Evolutionary conservation across 1,139 yeast genomes (phyloP), one percentile per base, ranked within the genome.

Genomic region (Blastobotrys elegans): DNA sequence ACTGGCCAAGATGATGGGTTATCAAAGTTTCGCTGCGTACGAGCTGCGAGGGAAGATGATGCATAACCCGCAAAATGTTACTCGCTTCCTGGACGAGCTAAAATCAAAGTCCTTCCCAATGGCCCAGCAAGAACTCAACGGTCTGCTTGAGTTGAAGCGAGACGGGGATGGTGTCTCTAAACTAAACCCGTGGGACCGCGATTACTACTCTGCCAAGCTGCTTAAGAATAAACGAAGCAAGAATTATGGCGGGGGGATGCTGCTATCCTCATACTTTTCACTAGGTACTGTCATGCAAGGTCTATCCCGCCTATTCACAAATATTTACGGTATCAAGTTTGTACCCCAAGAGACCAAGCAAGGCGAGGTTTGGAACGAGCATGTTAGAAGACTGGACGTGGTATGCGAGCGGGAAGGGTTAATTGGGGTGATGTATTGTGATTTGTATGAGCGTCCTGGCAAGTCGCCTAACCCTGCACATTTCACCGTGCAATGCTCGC

Each of bases 401-500:
- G 71, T 78, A 16, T 73, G 80, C 41, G 84, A 80, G 48, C 63
- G 66, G 0, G 84, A 81, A 41, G 82, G 81, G 0, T 54, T 72
- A 10, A 71, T 81, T 40, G 89, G 89, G 11, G 73, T 79, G 16
- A 78, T 84, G 32, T 84, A 84, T 60, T 76, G 86, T 56, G 92
- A 84, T 59, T 62, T 84, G 38, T 80, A 81, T 56, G 79, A 77
- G 58, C 69, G 89, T 44, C 68, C 65, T 0, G 83, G 84, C 22
- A 84, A 84, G 61, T 65, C 70, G 10, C 73, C 80, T 2, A 79
- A 80, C 53, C 97, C 98, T 1, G 95, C 98, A 0, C 99, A 92
- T 68, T 94, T 88, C 66, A 92, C 98, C 0, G 88, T 92, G n/a
- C 90, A 94, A 49, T 92, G 98, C 61, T 88, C 96, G 40, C 75